Percentiles rank a stretch among this genome's conserved stretches.
Evolutionary conservation across 176 grass and related monocot species (phyloP).

Genomic region (Musa acuminata): DNA sequence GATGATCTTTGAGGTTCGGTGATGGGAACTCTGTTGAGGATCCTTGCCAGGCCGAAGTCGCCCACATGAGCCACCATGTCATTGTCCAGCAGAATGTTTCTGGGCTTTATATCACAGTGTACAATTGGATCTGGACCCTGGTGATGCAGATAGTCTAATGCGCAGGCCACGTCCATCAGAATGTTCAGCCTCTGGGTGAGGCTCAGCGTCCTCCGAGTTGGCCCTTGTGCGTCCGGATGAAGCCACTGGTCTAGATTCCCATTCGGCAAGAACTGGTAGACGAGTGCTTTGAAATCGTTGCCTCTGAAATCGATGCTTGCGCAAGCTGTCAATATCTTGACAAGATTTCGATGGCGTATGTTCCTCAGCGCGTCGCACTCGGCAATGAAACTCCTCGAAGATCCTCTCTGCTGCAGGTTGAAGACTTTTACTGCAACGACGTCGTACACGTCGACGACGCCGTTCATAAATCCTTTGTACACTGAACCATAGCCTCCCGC

Average conservation of each 20-base stretch:
- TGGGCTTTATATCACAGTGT: slow-evolving; percentile 46
- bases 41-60: slow-evolving; percentile 35
- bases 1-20: slow-evolving; percentile 13
- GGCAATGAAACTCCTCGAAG: slow-evolving; percentile 31
- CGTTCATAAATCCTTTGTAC: slow-evolving; percentile 29
- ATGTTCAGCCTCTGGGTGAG: slow-evolving; percentile 27
- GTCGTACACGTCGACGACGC: not conserved
- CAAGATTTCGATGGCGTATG: slow-evolving; percentile 34
- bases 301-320: slow-evolving; percentile 33
- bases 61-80: slow-evolving; percentile 29
- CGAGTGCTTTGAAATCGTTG: slow-evolving; percentile 45
- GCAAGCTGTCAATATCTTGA: slow-evolving; percentile 34
- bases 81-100: slow-evolving; percentile 39
- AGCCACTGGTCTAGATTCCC: slow-evolving; percentile 30
- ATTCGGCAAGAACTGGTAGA: slow-evolving; percentile 41
- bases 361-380: slow-evolving; percentile 42
- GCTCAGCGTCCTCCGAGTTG: not conserved
- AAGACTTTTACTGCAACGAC: slow-evolving; percentile 40
- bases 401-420: slow-evolving; percentile 28
- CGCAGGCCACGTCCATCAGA: slow-evolving; percentile 27
- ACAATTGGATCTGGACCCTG: slow-evolving; percentile 24
- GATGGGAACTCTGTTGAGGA: slow-evolving; percentile 4
- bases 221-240: slow-evolving; percentile 14
- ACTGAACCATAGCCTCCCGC: slow-evolving; percentile 32
- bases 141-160: slow-evolving; percentile 41